A percentile compares a stretch with the other conserved stretches of the same genome.
Evolutionary conservation across 768 basidiomycete genomes (phyloP).

Genomic region (Kondoa malvinella): DNA sequence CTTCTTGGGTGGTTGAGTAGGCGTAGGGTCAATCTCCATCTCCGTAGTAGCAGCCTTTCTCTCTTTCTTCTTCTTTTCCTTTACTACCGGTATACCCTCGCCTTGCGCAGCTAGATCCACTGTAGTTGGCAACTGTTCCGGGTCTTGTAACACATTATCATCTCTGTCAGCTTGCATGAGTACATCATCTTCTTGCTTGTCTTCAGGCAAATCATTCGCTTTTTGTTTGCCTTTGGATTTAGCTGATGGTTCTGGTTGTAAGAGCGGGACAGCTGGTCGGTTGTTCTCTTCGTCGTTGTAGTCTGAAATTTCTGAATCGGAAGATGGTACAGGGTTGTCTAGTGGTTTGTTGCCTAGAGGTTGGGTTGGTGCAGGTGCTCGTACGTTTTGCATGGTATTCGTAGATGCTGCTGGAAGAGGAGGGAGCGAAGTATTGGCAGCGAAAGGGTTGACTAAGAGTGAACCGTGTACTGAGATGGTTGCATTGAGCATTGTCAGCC

Average conservation of each 20-base stretch:
- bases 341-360: background rate
- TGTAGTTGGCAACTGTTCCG: background rate
- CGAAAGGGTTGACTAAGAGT: conserved; percentile 24
- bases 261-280: conserved; percentile 5
- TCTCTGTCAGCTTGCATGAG: background rate
- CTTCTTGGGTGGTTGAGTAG: no score
- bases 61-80: conserved; percentile 22
- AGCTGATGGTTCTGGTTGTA: conserved; percentile 4
- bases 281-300: background rate
- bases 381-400: background rate
- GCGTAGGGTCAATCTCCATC: no score
- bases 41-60: conserved; percentile 25
- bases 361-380: background rate
- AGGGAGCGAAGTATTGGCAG: background rate
- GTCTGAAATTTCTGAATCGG: background rate
- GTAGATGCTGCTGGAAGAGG: background rate
- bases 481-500: conserved; percentile 26
- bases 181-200: background rate
- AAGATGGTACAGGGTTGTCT: background rate
- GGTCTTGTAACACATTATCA: background rate
- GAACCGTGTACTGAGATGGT: conserved; percentile 28
- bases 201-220: conserved; percentile 4
- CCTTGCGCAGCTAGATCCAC: conserved; percentile 13
- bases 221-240: conserved; percentile 4
- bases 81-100: conserved; percentile 16